These are phyloP conservation scores for Alliaria petiolata DNA, from an alignment of 345 rosid genomes.

Conservation along the genomic window DNA sequence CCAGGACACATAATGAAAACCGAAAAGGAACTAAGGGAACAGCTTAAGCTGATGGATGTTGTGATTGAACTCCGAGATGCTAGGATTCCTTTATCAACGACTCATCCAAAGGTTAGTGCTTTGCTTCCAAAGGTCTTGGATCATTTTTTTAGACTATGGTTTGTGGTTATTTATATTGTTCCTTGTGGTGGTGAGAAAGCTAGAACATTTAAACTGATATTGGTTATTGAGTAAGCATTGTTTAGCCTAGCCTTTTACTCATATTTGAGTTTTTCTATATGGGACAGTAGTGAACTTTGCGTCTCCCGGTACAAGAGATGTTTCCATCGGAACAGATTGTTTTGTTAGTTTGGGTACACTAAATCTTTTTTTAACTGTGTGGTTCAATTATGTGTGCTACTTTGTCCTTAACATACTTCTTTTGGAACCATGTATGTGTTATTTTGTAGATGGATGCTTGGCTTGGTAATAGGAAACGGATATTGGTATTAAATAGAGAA, in stretches of 20 bases:
- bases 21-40: slow-evolving; percentile 86
- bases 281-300: not conserved
- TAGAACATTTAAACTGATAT: too few relatives aligned
- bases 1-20: slow-evolving; percentile 98
- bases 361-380: not conserved
- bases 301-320: not conserved
- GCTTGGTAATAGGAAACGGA: slow-evolving; percentile 90
- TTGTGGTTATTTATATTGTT: not conserved
- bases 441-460: slow-evolving; percentile 74
- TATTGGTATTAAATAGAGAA: slow-evolving; percentile 86
- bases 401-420: not conserved
- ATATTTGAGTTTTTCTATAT: not conserved
- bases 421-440: not conserved
- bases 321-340: not conserved
- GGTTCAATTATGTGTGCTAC: not conserved
- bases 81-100: slow-evolving; percentile 82
- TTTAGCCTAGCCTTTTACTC: too few relatives aligned
- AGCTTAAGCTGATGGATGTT: slow-evolving; percentile 93
- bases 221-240: not conserved
- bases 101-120: slow-evolving; percentile 70
- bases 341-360: not conserved
- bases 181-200: slow-evolving; percentile 1
- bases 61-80: slow-evolving; percentile 93
- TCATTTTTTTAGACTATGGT: not conserved
- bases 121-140: not conserved